Conservation (phyloP, 768 basidiomycete genomes). For the Suillus paluster region DNA sequence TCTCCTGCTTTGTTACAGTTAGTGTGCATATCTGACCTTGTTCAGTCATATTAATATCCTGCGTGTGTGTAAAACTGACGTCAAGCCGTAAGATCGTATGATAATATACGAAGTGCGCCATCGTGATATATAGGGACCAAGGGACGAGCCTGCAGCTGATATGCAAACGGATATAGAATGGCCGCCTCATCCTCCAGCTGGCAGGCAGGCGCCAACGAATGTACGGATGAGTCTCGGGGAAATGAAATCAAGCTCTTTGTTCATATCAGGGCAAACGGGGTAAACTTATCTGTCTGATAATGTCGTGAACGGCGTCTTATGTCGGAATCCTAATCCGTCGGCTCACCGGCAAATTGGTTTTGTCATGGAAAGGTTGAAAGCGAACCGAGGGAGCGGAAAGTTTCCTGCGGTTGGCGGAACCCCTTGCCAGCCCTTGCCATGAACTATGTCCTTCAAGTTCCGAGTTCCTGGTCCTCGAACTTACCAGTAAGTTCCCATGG, state of each 20-base stretch:
- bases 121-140: not conserved
- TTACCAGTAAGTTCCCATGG: not conserved
- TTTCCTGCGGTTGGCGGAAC: not conserved
- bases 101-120: not conserved
- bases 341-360: not conserved
- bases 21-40: constrained; percentile 1
- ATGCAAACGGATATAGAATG: not conserved
- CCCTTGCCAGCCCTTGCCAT: not conserved
- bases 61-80: not conserved
- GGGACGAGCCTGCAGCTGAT: not conserved
- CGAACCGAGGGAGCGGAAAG: not conserved
- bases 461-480: not conserved
- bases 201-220: not conserved
- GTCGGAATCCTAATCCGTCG: constrained; percentile 1
- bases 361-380: not conserved
- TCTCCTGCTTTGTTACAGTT: not conserved
- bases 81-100: constrained; percentile 1
- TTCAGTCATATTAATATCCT: constrained; percentile 7
- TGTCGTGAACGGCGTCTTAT: not conserved
- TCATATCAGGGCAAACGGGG: not conserved
- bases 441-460: not conserved
- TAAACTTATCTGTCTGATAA: not conserved
- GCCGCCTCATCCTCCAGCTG: not conserved
- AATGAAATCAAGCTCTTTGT: not conserved
- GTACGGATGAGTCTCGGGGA: not conserved